These are phyloP conservation scores for Tinospora cordifolia DNA, from an alignment of 164 flowering plant genomes.

Conservation along the genomic window DNA sequence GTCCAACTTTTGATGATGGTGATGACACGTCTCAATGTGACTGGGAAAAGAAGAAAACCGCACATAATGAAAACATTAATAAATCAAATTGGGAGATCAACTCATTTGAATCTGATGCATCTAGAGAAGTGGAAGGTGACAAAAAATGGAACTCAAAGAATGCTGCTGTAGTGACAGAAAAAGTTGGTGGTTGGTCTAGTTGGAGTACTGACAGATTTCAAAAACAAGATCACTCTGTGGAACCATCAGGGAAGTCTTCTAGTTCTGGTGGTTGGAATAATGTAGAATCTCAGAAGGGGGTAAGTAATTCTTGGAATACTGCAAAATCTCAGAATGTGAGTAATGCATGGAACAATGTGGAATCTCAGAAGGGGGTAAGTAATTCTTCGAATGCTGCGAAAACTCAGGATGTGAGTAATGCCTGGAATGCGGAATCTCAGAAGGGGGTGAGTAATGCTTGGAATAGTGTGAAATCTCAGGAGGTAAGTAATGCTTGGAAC, in stretches of 20 bases:
- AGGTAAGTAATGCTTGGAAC: too few relatives aligned
- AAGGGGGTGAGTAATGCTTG: neutral
- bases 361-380: neutral
- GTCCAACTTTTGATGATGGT: slow-evolving; percentile 59
- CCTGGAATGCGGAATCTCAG: neutral
- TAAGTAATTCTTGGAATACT: slow-evolving; percentile 2
- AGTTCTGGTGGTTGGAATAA: slow-evolving; percentile 8
- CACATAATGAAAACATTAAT: slow-evolving; percentile 9
- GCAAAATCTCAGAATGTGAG: too few relatives aligned
- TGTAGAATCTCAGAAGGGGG: slow-evolving; percentile 1
- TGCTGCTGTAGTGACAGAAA: slow-evolving; percentile 6
- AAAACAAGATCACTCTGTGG: neutral
- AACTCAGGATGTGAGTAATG: too few relatives aligned
- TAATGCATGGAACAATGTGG: too few relatives aligned
- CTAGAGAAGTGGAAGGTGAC: slow-evolving; percentile 17
- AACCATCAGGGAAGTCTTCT: slow-evolving; percentile 3
- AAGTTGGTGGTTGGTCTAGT: slow-evolving; percentile 19
- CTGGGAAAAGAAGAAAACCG: slow-evolving; percentile 11
- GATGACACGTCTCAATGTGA: slow-evolving; percentile 21
- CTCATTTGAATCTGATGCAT: slow-evolving; percentile 13
- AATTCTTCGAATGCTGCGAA: neutral
- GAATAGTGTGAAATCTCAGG: neutral
- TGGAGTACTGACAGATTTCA: slow-evolving; percentile 25
- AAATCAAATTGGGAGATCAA: slow-evolving; percentile 32
- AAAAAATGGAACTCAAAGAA: slow-evolving; percentile 7